These are phyloP conservation scores for Paramecium biaurelia DNA, from an alignment of 73 alveolate genomes.

Conservation along the genomic window DNA sequence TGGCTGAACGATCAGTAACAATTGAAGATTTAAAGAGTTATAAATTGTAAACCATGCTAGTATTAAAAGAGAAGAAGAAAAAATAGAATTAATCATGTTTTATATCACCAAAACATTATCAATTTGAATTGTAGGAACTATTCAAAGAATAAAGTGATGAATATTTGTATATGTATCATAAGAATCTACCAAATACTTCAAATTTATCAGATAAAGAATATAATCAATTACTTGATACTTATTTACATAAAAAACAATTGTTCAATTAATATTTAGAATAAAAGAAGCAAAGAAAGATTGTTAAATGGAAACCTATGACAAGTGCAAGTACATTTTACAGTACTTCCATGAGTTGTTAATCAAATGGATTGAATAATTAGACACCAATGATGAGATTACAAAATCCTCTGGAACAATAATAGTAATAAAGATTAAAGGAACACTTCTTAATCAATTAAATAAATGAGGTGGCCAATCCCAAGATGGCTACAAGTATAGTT, in stretches of 20 bases:
- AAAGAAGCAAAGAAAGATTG: background rate
- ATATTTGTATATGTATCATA: background rate
- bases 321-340: slow-evolving; percentile 2
- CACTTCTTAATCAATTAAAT: background rate
- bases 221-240: background rate
- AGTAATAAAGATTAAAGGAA: background rate
- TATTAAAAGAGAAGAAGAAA: background rate
- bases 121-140: background rate
- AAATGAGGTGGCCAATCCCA: background rate
- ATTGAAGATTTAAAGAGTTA: background rate
- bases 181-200: background rate
- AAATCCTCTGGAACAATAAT: background rate
- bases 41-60: background rate
- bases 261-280: background rate
- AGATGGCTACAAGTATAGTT: background rate
- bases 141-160: background rate
- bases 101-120: background rate
- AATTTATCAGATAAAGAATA: background rate
- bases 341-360: background rate
- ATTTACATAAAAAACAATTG: background rate
- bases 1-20: background rate
- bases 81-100: background rate
- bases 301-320: background rate
- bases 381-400: background rate
- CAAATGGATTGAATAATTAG: background rate